Percentiles rank a stretch among this genome's conserved stretches.
phyloP scores from a whole-genome alignment of 2,329 filamentous ascomycete genomes.

The Diaporthe helianthi region DNA sequence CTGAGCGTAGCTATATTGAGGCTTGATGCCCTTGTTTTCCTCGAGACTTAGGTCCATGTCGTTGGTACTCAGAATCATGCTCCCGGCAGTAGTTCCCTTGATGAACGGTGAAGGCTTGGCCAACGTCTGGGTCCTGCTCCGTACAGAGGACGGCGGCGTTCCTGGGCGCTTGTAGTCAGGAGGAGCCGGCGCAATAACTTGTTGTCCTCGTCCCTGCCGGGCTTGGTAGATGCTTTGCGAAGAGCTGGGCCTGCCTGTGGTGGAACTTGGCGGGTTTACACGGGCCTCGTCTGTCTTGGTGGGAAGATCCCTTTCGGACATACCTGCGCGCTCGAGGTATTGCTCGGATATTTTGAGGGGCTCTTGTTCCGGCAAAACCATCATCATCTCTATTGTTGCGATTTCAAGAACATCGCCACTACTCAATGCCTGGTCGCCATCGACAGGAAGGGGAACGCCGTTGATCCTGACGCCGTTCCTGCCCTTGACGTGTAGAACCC shows the following conservation, averaged over 20 bases:
- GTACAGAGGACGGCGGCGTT: slow-evolving; percentile 63
- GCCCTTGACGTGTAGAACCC: slow-evolving; percentile 87
- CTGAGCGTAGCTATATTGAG: slow-evolving; percentile 94
- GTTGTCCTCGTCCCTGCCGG: slow-evolving; percentile 45
- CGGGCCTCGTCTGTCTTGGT: slow-evolving; percentile 29
- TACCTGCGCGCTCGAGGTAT: slow-evolving; percentile 73
- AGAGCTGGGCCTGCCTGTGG: slow-evolving; percentile 39
- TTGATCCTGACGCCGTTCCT: slow-evolving; percentile 91
- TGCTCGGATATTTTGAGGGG: slow-evolving; percentile 71
- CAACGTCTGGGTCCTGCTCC: slow-evolving; percentile 43
- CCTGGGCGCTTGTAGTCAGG: slow-evolving; percentile 66
- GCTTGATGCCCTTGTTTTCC: slow-evolving; percentile 88
- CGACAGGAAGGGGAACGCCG: slow-evolving; percentile 72
- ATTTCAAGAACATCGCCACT: slow-evolving; percentile 94
- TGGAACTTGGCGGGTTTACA: slow-evolving; percentile 21
- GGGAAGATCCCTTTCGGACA: slow-evolving; percentile 46
- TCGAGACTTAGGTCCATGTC: slow-evolving; percentile 82
- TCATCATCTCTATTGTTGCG: slow-evolving; percentile 96
- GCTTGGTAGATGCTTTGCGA: slow-evolving; percentile 37
- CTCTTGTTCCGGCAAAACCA: slow-evolving; percentile 81
- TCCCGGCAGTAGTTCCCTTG: slow-evolving; percentile 43
- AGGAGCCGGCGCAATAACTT: slow-evolving; percentile 65
- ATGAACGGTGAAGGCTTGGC: slow-evolving; percentile 50
- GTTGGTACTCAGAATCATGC: slow-evolving; percentile 56
- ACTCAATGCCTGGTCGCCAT: slow-evolving; percentile 69